These are phyloP conservation scores for Przewalskia tangutica DNA, from an alignment of 257 asterid genomes.

Conservation along the genomic window DNA sequence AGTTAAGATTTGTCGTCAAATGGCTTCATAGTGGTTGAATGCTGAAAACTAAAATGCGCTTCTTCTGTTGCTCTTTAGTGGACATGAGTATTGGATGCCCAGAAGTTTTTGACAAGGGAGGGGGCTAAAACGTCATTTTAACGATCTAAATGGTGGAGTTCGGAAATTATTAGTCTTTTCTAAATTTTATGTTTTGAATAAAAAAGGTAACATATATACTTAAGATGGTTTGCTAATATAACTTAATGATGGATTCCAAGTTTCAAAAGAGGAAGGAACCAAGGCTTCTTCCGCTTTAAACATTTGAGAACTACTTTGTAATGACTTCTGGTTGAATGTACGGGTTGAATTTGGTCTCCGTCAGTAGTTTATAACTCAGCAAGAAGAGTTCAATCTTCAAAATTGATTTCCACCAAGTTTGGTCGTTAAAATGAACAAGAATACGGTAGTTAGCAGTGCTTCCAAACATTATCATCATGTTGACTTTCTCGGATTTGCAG, in stretches of 20 bases:
- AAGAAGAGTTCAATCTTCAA: neutral
- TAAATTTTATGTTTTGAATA: neutral
- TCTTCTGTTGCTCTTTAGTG: neutral
- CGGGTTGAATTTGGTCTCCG: neutral
- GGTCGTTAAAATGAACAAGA: neutral
- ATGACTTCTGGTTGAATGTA: neutral
- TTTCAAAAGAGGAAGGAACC: neutral
- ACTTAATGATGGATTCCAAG: neutral
- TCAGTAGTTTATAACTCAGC: neutral
- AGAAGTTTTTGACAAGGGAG: neutral
- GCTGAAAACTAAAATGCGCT: neutral
- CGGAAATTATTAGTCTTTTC: neutral
- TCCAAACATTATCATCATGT: neutral
- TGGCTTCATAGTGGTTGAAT: neutral
- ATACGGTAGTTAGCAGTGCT: neutral
- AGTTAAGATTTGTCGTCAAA: neutral
- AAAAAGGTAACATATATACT: neutral
- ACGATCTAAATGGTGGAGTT: neutral
- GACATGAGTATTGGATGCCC: neutral
- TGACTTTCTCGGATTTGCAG: conserved; percentile 33
- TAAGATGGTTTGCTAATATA: neutral
- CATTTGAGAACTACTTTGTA: neutral
- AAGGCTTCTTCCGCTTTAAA: neutral
- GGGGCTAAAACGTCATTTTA: neutral
- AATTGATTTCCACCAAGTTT: neutral